A percentile compares a stretch with the other conserved stretches of the same genome.
phyloP scores from a whole-genome alignment of 1,284 basidiomycete genomes.

The Paramarasmius palmivorus region DNA sequence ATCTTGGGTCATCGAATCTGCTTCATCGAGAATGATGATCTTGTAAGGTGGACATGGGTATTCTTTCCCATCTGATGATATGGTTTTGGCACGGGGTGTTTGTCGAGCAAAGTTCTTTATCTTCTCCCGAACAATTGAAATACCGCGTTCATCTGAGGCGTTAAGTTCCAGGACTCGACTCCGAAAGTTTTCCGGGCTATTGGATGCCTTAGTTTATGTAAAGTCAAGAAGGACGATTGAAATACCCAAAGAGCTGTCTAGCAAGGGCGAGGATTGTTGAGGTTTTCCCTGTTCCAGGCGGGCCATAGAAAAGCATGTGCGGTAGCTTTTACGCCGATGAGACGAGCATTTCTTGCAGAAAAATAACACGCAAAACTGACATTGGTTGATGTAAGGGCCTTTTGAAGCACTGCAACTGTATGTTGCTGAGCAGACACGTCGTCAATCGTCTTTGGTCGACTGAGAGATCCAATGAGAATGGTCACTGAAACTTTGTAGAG shows the following conservation, averaged over 20 bases:
- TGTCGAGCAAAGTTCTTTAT: conserved; percentile 98
- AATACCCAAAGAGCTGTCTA: conserved; percentile 90
- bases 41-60: conserved; percentile 99
- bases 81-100: conserved; percentile 79
- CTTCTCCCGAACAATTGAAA: conserved; percentile 95
- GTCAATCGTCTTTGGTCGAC: conserved; percentile 96
- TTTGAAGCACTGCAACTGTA: conserved; percentile 89
- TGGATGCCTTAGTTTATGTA: not conserved
- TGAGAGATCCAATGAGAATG: conserved; percentile 31
- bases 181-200: conserved; percentile 92
- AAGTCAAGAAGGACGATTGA: not conserved
- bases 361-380: conserved; percentile 40
- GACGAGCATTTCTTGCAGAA: not conserved
- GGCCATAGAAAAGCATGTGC: conserved; percentile 99
- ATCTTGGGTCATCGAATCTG: conserved; percentile 99
- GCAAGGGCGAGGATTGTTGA: conserved; percentile 96
- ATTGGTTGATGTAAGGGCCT: conserved; percentile 91
- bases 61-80: conserved; percentile 76
- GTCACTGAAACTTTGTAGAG: not conserved
- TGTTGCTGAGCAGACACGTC: conserved; percentile 98
- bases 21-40: conserved; percentile 98
- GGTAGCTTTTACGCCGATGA: conserved; percentile 68
- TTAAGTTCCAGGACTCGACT: conserved; percentile 97
- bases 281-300: conserved; percentile 98
- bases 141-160: conserved; percentile 98